Base-by-base conservation (phyloP, 176 grass and related monocot species). In the Musa schizocarpa region DNA sequence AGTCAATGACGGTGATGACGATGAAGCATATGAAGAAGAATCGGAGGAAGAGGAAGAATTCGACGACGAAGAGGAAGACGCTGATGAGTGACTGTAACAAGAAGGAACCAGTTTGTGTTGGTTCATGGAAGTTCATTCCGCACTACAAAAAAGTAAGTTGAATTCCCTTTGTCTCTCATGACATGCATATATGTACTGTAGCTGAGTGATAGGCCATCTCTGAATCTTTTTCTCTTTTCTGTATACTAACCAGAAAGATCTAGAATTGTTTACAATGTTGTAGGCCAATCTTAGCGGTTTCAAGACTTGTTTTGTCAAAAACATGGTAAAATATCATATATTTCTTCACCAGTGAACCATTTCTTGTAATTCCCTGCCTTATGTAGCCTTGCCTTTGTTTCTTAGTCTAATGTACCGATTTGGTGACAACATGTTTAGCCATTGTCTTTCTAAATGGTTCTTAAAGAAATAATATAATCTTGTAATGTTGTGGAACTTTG, bases 41-140 rank as follows among this genome's bases (percentile, higher is more conserved):
- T 58, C 75, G 77, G 83, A 92, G 21, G 20, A 78, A 27, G 85
- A 81, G 1, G 75, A 61, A 65, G 78, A 81, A 49, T 74, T 75
- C 52, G 81, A 71, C 11, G 75, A 83, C 24, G 75, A 83, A 29
- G 74, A 83, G 49, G 88, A 90, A 17, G 87, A 78, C 4, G 80
- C 84, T 52, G 80, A 84, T 67, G 86, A 89, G 9, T 11, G 88
- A 88, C 4, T 81, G 86, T 3, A 81, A 90, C 1, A 78, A 83
- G 0, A 85, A 89, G 0, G 61, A 91, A 59, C 2, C 14, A 9
- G 17, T 59, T 59, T 11, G 53, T 54, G 11, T 54, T 54, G 11
- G 53, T 54, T 54, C 53, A 13, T 54, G 56, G 29, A 59, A n/a
- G 57, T 61, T 61, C 8, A 16, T 19, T 61, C 8, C 21, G 17